These are phyloP conservation scores for Cryptococcus floricola DNA, from an alignment of 1,284 basidiomycete genomes.

Conservation along the genomic window DNA sequence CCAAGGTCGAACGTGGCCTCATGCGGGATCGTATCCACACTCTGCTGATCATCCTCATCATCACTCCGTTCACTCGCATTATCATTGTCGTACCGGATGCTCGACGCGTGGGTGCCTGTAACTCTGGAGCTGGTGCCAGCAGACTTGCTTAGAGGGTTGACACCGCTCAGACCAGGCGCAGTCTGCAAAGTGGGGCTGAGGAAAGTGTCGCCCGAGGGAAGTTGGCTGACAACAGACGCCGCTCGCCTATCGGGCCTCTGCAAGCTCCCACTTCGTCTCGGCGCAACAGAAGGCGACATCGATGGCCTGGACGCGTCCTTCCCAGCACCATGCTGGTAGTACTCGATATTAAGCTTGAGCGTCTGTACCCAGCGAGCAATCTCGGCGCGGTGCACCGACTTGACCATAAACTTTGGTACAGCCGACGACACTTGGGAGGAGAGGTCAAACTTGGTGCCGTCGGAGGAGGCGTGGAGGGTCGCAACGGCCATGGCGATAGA, in stretches of 20 bases:
- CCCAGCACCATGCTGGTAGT: constrained; percentile 44
- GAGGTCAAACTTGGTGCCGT: constrained; percentile 71
- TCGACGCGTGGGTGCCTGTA: constrained; percentile 14
- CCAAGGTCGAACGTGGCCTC: constrained; percentile 66
- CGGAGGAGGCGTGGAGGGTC: constrained; percentile 55
- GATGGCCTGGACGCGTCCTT: neutral
- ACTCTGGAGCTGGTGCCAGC: constrained; percentile 45
- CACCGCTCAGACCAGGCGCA: constrained; percentile 52
- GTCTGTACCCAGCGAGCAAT: constrained; percentile 81
- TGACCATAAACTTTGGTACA: constrained; percentile 74
- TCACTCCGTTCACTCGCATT: constrained; percentile 15
- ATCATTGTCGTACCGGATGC: constrained; percentile 27
- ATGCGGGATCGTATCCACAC: constrained; percentile 58
- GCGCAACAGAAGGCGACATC: constrained; percentile 5
- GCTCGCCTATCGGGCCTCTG: constrained; percentile 15
- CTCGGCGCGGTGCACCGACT: constrained; percentile 84
- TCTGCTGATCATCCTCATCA: constrained; percentile 5
- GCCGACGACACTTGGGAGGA: constrained; percentile 55
- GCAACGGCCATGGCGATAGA: constrained; percentile 85
- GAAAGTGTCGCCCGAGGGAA: constrained; percentile 36
- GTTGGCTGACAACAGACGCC: constrained; percentile 18
- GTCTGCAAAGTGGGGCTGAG: constrained; percentile 41
- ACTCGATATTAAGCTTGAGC: constrained; percentile 69
- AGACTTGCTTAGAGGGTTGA: constrained; percentile 10
- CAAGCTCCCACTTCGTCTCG: constrained; percentile 20